Conservation (phyloP, 2,329 filamentous ascomycete species). For the Aspergillus sp. region DNA sequence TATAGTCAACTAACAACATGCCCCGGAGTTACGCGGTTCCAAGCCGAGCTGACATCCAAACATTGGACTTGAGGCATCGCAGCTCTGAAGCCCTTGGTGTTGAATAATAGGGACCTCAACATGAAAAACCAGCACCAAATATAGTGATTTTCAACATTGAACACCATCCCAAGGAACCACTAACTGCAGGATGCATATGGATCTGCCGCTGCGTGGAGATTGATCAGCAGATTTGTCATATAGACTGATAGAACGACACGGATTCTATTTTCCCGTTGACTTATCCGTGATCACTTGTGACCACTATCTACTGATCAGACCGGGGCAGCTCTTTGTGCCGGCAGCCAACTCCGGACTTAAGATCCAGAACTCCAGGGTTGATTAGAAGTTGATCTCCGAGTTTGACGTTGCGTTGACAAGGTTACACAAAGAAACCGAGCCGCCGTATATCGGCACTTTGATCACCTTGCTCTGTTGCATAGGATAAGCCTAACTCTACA, state of each 20-base stretch:
- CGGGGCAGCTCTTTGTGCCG: constrained; percentile 13
- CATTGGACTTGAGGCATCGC: not conserved
- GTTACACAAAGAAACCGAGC: constrained; percentile 1
- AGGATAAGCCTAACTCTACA: not conserved
- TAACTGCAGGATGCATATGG: constrained; percentile 11
- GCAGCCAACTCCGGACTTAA: constrained; percentile 30
- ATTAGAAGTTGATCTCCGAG: not conserved
- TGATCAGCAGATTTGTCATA: constrained; percentile 43
- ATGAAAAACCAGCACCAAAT: not conserved
- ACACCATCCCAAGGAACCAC: constrained; percentile 4
- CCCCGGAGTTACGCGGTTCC: not conserved
- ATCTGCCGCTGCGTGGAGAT: constrained; percentile 38
- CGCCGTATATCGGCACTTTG: constrained; percentile 18
- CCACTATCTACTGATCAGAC: not conserved
- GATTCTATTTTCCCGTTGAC: constrained; percentile 43
- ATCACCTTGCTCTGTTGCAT: not conserved
- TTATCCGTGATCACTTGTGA: constrained; percentile 13
- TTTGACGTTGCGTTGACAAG: not conserved
- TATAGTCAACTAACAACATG: not conserved
- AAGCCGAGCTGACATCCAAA: not conserved
- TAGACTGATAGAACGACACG: constrained; percentile 28
- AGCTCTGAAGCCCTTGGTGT: not conserved
- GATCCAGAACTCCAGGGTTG: constrained; percentile 3
- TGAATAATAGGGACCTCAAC: not conserved
- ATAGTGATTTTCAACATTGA: not conserved